phyloP scores from a whole-genome alignment of 768 basidiomycete genomes.

The Mycena galopus region DNA sequence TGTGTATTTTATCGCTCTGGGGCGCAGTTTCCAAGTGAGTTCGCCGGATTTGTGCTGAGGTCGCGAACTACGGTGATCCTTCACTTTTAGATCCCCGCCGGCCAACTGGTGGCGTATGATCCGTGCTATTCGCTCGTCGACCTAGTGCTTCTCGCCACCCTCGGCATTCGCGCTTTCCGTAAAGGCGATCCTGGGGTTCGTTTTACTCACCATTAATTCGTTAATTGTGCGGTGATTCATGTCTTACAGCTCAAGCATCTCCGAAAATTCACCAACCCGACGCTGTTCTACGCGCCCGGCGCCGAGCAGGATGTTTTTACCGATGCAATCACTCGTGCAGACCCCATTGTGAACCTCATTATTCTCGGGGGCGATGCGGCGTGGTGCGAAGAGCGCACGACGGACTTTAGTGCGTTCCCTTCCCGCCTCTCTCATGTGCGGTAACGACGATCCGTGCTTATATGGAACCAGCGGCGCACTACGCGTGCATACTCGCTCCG shows the following conservation, averaged over 20 bases:
- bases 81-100: conserved; percentile 21
- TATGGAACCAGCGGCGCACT: conserved; percentile 17
- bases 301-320: conserved; percentile 28
- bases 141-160: conserved; percentile 26
- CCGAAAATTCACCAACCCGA: conserved; percentile 27
- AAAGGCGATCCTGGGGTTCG: conserved; percentile 28
- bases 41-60: background rate
- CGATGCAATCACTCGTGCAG: conserved; percentile 27
- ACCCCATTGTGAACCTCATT: conserved; percentile 24
- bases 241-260: conserved; percentile 20
- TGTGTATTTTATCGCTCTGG: conserved; percentile 30
- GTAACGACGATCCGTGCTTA: background rate
- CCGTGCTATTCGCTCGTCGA: conserved; percentile 36
- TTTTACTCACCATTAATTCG: too few relatives aligned
- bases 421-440: background rate
- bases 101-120: conserved; percentile 30
- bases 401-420: conserved; percentile 7
- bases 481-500: conserved; percentile 8
- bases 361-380: conserved; percentile 28
- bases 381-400: conserved; percentile 15
- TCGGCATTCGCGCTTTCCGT: conserved; percentile 27
- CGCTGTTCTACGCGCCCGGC: conserved; percentile 35
- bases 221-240: background rate
- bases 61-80: background rate
- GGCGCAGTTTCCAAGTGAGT: conserved; percentile 29